Evolutionary conservation across 2,329 filamentous ascomycete species (phyloP), one percentile per base, ranked within the genome.

Genomic region (Hortaea werneckii): DNA sequence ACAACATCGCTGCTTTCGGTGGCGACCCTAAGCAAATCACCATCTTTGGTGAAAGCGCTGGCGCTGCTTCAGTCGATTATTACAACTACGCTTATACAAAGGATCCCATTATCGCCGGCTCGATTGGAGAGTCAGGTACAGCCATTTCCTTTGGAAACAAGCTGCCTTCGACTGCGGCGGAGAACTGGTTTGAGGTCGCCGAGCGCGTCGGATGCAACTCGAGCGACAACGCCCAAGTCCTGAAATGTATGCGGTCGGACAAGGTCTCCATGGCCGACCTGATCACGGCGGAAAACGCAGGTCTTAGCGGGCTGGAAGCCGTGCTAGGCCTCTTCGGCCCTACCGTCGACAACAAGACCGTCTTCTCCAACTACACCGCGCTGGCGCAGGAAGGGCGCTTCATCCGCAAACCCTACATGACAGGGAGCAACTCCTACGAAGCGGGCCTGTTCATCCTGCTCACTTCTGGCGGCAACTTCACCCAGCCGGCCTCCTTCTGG

Each of bases 401-500:
- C 50, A 62, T 61, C 26, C 64, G 57, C n/a, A 47, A 52, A 35
- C 71, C 73, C 0, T 58, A 69, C 1, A 49, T 75, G 0, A 53
- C 67, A 4, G 70, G 68, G 10, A 67, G 67, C 50, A 72, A 67
- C 44, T 45, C 72, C 50, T 66, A 73, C 45, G 73, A 76, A 52
- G 65, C 68, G 3, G 70, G 69, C 0, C 26, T 44, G 10, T 73
- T 70, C 57, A 75, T 74, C 54, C 65, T 66, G 5, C 65, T 74
- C 30, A 63, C 65, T 6, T 50, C 52, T 6, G 45, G 42, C 37
- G 32, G 26, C 10, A 47, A 48, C 45, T 26, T 20, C 4, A 34
- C 10, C 3, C 12, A 6, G 1, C 28, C 40, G 5, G 10, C n/a
- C 27, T 11, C 9, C 5, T n/a, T 8, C 11, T 42, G 40, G 29